Evolutionary conservation across 768 basidiomycete species (phyloP), one percentile per base, ranked within the genome.

Genomic region (Russula ochroleuca): DNA sequence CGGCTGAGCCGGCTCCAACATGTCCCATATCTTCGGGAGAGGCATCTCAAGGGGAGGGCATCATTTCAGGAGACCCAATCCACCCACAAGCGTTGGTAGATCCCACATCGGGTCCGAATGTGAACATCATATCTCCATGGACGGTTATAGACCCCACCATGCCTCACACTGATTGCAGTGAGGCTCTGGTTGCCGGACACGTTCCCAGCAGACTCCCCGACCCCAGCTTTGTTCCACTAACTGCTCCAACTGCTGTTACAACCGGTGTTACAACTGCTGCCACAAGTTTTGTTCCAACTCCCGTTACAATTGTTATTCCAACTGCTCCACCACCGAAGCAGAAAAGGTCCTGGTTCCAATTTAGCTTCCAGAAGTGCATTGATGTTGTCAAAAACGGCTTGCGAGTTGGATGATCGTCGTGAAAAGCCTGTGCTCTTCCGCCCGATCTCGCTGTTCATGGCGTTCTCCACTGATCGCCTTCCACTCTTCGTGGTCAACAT

Each of bases 331-430:
- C 6, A 40, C 23, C 25, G 25, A 25, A 3, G 21, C 55, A 1
- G 55, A 57, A 57, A 28, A 57, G 13, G 31, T 28, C 21, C 28
- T 57, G 55, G 55, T 57, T 31, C 41, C 40, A 43, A 45, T n/a
- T n/a, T n/a, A n/a, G n/a, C n/a, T n/a, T n/a, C n/a, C n/a, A n/a
- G n/a, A 57, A 57, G 19, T 41, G 17, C 25, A 45, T 31, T 33
- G 40, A 28, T 28, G 43, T 28, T 28, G 28, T 28, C 28, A 28
- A 28, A 28, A 28, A n/a, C n/a, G n/a, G n/a, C n/a, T n/a, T n/a
- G n/a, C n/a, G n/a, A n/a, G n/a, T n/a, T n/a, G n/a, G n/a, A n/a
- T n/a, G n/a, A 7, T 15, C 1, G 23, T 25, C n/a, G 5, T 31
- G n/a, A 15, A 21, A 21, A 10, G n/a, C 21, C 37, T 23, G n/a